These are phyloP conservation scores for Eremothecium cymbalariae DNA, from an alignment of 1,139 yeast species.

Conservation along the genomic window DNA sequence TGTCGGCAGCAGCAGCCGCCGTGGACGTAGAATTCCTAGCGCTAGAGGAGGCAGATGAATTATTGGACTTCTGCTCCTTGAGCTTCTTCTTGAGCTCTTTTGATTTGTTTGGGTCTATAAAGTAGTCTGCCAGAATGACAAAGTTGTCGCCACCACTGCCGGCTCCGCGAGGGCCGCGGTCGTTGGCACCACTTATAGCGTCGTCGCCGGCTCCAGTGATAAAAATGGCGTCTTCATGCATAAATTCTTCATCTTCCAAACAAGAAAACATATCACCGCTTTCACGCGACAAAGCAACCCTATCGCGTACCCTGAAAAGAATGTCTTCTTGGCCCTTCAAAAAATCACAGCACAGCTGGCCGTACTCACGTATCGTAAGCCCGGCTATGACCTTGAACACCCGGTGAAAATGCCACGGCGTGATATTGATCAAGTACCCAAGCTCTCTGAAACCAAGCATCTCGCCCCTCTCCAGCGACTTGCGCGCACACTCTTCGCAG, in stretches of 20 bases:
- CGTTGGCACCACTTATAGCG: neutral
- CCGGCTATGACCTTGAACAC: slow-evolving; percentile 82
- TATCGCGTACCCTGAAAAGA: slow-evolving; percentile 16
- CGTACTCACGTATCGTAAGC: slow-evolving; percentile 79
- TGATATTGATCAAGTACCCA: slow-evolving; percentile 73
- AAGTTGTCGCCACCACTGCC: slow-evolving; percentile 17
- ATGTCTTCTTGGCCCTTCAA: slow-evolving; percentile 35
- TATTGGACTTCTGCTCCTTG: slow-evolving; percentile 9
- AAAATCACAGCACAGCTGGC: slow-evolving; percentile 77
- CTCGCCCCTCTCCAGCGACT: slow-evolving; percentile 67
- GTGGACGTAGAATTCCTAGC: slow-evolving; percentile 2
- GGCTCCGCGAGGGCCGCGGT: no score
- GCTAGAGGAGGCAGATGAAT: slow-evolving; percentile 5
- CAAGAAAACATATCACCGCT: slow-evolving; percentile 14
- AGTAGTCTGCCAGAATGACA: slow-evolving; percentile 20
- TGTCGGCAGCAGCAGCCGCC: slow-evolving; percentile 8
- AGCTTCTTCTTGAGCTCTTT: slow-evolving; percentile 20
- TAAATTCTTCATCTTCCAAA: slow-evolving; percentile 17
- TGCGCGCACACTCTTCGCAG: slow-evolving; percentile 6
- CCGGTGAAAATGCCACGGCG: slow-evolving; percentile 93
- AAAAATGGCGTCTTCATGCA: slow-evolving; percentile 15
- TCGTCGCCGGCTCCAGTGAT: slow-evolving; percentile 11
- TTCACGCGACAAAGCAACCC: slow-evolving; percentile 13
- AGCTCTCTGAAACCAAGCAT: slow-evolving; percentile 81
- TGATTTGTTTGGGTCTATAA: slow-evolving; percentile 22